Evolutionary conservation across 2,329 filamentous ascomycete species (phyloP).

Genomic region (Ophiosphaerella narmari): DNA sequence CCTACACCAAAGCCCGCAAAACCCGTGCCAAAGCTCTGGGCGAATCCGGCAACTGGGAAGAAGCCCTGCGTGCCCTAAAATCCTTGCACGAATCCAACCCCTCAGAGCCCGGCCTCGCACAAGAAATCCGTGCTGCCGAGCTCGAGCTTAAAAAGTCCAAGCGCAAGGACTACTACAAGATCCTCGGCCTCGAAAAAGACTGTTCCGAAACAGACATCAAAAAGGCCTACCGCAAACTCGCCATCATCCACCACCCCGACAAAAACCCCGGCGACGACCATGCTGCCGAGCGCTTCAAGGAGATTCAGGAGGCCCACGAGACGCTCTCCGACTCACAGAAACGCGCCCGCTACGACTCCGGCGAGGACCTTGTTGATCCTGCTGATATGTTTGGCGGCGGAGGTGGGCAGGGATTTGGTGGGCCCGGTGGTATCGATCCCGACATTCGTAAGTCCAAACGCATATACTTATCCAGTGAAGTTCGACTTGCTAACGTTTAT

Average conservation of each 20-base stretch:
- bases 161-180: conserved; percentile 99
- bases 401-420: conserved; percentile 46
- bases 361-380: conserved; percentile 87
- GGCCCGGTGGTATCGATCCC: conserved; percentile 53
- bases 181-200: conserved; percentile 84
- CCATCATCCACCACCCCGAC: conserved; percentile 93
- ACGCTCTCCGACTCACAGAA: conserved; percentile 94
- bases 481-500: conserved; percentile 7
- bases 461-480: background rate
- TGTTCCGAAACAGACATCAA: conserved; percentile 86
- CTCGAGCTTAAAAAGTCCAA: conserved; percentile 96
- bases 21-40: conserved; percentile 91
- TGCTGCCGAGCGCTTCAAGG: conserved; percentile 94
- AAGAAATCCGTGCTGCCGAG: conserved; percentile 88
- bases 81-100: conserved; percentile 81
- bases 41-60: conserved; percentile 87
- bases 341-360: conserved; percentile 86
- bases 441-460: conserved; percentile 35
- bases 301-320: conserved; percentile 96
- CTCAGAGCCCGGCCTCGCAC: conserved; percentile 75
- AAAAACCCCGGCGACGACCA: conserved; percentile 89
- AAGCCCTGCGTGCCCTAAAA: conserved; percentile 88
- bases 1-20: conserved; percentile 88
- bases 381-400: conserved; percentile 79
- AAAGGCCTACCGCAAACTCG: conserved; percentile 93